Evolutionary conservation across 148 eudicot species (phyloP).

Genomic region (Beta vulgaris): DNA sequence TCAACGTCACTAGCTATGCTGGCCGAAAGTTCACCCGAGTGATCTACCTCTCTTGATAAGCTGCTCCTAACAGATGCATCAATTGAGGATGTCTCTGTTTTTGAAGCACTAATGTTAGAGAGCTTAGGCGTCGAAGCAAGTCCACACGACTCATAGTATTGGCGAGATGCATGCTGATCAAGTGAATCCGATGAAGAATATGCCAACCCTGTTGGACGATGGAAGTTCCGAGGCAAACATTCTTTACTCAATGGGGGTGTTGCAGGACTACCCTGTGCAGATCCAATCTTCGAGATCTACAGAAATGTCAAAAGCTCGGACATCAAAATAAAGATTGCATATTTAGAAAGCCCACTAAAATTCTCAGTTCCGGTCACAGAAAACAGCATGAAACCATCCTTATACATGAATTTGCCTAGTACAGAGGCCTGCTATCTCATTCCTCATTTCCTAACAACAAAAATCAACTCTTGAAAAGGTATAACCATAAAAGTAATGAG

Average conservation of each 20-base stretch:
- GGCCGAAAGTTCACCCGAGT: constrained; percentile 76
- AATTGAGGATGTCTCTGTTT: constrained; percentile 72
- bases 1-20: constrained; percentile 90
- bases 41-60: constrained; percentile 73
- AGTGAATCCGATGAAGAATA: constrained; percentile 68
- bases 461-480: neutral
- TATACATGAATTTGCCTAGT: neutral
- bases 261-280: constrained; percentile 65
- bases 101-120: constrained; percentile 73
- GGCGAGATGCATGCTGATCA: constrained; percentile 45
- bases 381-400: neutral
- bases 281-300: constrained; percentile 62
- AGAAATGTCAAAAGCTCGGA: constrained; percentile 3
- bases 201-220: constrained; percentile 44
- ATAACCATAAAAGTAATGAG: constrained; percentile 3
- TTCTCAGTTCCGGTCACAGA: neutral
- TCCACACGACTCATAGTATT: constrained; percentile 44
- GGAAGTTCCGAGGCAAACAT: constrained; percentile 51
- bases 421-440: neutral
- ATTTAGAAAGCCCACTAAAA: neutral
- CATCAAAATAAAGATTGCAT: neutral
- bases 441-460: neutral
- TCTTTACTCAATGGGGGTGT: constrained; percentile 82
- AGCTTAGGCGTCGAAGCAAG: constrained; percentile 79
- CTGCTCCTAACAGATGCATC: constrained; percentile 81